Evolutionary conservation across 2,329 filamentous ascomycete species (phyloP).

Genomic region (Pestalotiopsis fici): DNA sequence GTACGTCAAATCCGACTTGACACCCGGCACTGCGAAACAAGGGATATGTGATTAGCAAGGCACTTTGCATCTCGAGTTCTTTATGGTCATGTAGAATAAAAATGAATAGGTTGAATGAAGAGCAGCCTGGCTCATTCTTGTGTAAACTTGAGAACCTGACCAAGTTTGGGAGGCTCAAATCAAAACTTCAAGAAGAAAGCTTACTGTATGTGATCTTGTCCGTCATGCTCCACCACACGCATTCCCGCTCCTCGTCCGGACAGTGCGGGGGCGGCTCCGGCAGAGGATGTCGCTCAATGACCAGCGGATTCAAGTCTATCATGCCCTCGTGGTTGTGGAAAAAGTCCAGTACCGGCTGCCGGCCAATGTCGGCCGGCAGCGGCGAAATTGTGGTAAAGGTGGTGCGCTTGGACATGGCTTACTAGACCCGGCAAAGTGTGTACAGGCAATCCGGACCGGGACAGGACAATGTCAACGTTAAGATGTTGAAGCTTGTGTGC

Average conservation of each 20-base stretch:
- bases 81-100: too few relatives aligned
- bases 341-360: slow-evolving; percentile 71
- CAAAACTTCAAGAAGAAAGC: too few relatives aligned
- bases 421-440: neutral
- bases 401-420: slow-evolving; percentile 67
- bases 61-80: too few relatives aligned
- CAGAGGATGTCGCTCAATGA: slow-evolving; percentile 71
- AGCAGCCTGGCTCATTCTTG: neutral
- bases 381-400: slow-evolving; percentile 80
- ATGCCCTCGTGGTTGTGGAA: slow-evolving; percentile 79
- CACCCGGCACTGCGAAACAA: slow-evolving; percentile 55
- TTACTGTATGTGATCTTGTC: slow-evolving; percentile 69
- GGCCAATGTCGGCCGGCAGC: slow-evolving; percentile 67
- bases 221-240: slow-evolving; percentile 77
- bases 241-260: slow-evolving; percentile 69
- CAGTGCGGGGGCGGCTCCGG: slow-evolving; percentile 63
- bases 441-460: too few relatives aligned
- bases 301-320: slow-evolving; percentile 85
- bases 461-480: too few relatives aligned
- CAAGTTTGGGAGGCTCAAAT: too few relatives aligned
- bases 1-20: slow-evolving; percentile 71
- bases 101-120: too few relatives aligned
- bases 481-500: too few relatives aligned
- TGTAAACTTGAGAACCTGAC: neutral
- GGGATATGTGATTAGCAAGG: neutral